A percentile compares a stretch with the other conserved stretches of the same genome.
Conservation (phyloP, 192 early-diverging fungal species). For the Geranomyces variabilis region DNA sequence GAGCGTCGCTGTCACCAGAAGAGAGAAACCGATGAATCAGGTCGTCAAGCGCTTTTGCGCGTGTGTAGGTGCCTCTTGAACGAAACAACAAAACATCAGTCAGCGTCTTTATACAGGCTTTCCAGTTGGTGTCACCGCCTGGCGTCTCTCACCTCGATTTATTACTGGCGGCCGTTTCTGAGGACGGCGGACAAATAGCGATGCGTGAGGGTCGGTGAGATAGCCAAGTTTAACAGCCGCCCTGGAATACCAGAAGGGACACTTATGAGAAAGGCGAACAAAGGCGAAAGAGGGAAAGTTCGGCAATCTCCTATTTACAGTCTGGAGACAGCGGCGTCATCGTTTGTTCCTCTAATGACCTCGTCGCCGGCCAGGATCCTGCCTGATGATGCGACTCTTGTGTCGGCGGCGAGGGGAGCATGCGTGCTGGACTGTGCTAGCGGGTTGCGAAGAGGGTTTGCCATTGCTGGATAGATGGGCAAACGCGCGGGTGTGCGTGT, state of each 20-base stretch:
- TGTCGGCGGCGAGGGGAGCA: too few relatives aligned
- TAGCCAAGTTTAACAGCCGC: slow-evolving; percentile 84
- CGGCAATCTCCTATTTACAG: slow-evolving; percentile 54
- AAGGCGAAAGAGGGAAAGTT: neutral
- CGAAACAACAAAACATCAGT: neutral
- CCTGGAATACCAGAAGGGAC: too few relatives aligned
- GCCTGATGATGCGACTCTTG: too few relatives aligned
- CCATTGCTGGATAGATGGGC: too few relatives aligned
- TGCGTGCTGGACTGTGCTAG: too few relatives aligned
- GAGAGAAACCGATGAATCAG: slow-evolving; percentile 68
- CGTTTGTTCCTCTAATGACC: slow-evolving; percentile 85
- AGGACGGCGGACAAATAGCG: slow-evolving; percentile 63
- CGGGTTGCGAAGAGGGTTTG: too few relatives aligned
- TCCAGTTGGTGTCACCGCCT: neutral
- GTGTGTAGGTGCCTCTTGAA: slow-evolving; percentile 73
- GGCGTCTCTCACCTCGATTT: slow-evolving; percentile 71
- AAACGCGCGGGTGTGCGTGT: too few relatives aligned
- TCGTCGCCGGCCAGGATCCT: slow-evolving; percentile 50
- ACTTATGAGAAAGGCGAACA: too few relatives aligned
- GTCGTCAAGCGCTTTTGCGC: slow-evolving; percentile 69
- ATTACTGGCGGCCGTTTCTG: slow-evolving; percentile 86
- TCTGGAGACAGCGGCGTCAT: slow-evolving; percentile 83
- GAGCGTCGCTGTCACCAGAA: slow-evolving; percentile 7
- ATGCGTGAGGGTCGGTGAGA: slow-evolving; percentile 70
- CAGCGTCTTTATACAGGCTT: neutral